Base-by-base conservation (phyloP, 2,329 filamentous ascomycete genomes). In the Sporothrix curviconia region DNA sequence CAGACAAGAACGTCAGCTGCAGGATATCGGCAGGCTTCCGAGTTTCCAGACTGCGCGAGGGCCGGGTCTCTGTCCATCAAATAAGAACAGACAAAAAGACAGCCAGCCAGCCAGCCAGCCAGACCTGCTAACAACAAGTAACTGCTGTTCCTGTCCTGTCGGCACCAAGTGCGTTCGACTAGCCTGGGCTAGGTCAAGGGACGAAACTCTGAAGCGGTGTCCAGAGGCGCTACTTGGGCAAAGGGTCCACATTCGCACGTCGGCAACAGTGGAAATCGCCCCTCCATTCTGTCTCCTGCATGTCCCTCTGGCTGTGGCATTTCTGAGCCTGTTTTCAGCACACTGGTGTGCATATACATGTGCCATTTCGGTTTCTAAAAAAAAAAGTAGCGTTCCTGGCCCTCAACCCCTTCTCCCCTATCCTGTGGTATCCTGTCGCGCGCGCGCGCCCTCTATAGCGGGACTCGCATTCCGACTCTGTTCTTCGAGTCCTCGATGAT, bases 401-500 rank as follows among this genome's bases (percentile, higher is more conserved):
- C 59, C 57, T 59, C 55, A 57, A 55, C 44, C 52, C 49, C 32
- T 46, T 46, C 36, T 42, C 49, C 56, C 50, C 56, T 19, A 43
- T 34, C n/a, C n/a, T n/a, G n/a, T n/a, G n/a, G n/a, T n/a, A n/a
- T 49, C 36, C 51, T 17, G n/a, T n/a, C 43, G 36, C 39, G 36
- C 56, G 47, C 55, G 56, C 22, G 15, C 51, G n/a, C 34, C 49
- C 43, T 51, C 43, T 54, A 25, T 30, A 34, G 22, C 37, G 46
- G n/a, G 36, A 40, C 17, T 22, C 30, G 42, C 36, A 11, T 42
- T 50, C 54, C 44, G 55, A 30, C 17, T 12, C 14, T 44, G 28
- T 22, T 30, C 25, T 19, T 39, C 15, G 22, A 15, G 28, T 37
- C 11, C 12, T 44, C 11, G 51, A 60, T 28, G 37, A 79, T 77